Evolutionary conservation across 768 basidiomycete genomes (phyloP).

Genomic region (Leccinum broughii): DNA sequence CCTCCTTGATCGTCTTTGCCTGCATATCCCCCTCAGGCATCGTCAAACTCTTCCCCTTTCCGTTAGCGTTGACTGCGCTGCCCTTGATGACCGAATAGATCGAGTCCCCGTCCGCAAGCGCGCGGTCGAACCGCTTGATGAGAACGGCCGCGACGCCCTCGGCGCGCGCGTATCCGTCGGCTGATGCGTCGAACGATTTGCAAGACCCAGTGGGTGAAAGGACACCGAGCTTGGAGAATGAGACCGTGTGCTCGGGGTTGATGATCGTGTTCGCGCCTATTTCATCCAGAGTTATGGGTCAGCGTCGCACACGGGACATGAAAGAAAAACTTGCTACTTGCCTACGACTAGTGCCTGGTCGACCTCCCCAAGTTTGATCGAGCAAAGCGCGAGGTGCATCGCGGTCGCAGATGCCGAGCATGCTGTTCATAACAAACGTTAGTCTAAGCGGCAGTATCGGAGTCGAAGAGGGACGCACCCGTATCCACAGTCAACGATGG

Average conservation of each 20-base stretch:
- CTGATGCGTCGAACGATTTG: conserved; percentile 34
- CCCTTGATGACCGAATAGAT: conserved; percentile 35
- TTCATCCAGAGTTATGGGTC: not conserved
- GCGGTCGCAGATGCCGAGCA: conserved; percentile 51
- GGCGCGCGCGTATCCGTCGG: conserved; percentile 34
- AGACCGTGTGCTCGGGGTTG: conserved; percentile 29
- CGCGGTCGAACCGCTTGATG: conserved; percentile 36
- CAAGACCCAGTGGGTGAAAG: conserved; percentile 38
- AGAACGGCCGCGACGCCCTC: conserved; percentile 35
- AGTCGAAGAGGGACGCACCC: conserved; percentile 9
- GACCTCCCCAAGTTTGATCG: conserved; percentile 45
- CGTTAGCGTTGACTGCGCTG: conserved; percentile 35
- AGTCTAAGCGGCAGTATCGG: not conserved
- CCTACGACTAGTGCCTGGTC: conserved; percentile 46
- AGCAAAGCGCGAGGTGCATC: conserved; percentile 48
- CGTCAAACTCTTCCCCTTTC: conserved; percentile 36
- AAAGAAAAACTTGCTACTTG: conserved; percentile 1
- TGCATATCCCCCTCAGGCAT: conserved; percentile 38
- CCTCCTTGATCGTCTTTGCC: conserved; percentile 34
- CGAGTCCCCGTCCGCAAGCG: conserved; percentile 31
- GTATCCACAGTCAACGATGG: conserved; percentile 50
- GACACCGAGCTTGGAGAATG: conserved; percentile 31
- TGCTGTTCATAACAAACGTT: conserved; percentile 7
- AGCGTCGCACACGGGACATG: not conserved
- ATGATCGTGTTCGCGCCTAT: conserved; percentile 31